A percentile compares a stretch with the other conserved stretches of the same genome.
Conservation (phyloP, 306 rosid genomes). For the Cicer judaicum region DNA sequence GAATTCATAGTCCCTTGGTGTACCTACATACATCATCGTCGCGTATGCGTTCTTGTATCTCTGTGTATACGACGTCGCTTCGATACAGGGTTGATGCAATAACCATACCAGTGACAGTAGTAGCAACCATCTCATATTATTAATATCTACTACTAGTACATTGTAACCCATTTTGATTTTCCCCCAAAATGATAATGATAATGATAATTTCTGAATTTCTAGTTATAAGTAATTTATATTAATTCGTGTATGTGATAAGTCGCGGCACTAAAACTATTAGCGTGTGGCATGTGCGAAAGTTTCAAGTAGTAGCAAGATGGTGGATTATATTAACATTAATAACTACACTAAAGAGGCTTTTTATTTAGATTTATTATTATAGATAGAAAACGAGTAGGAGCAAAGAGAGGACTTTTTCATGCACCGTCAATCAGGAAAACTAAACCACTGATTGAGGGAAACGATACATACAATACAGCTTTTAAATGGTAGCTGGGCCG, state of each 20-base stretch:
- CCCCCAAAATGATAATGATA: not conserved
- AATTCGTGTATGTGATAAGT: no score
- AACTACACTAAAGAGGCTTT: not conserved
- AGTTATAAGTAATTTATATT: no score
- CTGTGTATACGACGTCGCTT: conserved; percentile 15
- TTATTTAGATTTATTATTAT: no score
- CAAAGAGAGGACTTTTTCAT: not conserved
- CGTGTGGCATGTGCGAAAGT: not conserved
- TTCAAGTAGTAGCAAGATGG: not conserved
- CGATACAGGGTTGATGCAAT: not conserved
- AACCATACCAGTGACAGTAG: not conserved
- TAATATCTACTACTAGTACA: not conserved
- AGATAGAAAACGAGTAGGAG: not conserved
- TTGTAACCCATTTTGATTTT: not conserved
- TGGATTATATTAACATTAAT: not conserved
- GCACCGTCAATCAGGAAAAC: not conserved
- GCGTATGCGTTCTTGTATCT: conserved; percentile 73
- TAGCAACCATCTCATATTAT: not conserved
- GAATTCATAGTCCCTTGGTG: conserved; percentile 91
- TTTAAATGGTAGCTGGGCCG: not conserved
- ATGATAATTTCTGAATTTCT: no score
- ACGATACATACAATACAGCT: not conserved
- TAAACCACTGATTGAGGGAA: not conserved
- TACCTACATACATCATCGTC: conserved; percentile 93
- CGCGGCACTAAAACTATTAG: not conserved